Conservation (phyloP, 139 green algal species). For the Pedinophyceae sp. region DNA sequence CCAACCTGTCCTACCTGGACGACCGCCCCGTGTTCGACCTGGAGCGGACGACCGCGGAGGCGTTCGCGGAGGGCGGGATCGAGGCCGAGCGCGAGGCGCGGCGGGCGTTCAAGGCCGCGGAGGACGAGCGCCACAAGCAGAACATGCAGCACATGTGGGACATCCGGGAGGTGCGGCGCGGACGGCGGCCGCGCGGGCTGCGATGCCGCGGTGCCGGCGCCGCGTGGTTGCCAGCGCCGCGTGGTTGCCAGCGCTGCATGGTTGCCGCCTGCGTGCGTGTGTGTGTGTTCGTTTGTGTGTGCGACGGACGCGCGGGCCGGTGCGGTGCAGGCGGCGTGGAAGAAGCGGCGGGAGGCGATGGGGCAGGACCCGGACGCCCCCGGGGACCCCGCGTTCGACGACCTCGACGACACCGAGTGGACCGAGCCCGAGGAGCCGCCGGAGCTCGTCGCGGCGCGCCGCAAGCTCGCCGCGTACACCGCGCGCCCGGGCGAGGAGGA, state of each 20-base stretch:
- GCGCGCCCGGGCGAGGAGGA: slow-evolving; percentile 15
- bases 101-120: slow-evolving; percentile 24
- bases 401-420: too few species aligned
- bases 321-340: too few species aligned
- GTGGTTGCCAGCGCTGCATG: neutral
- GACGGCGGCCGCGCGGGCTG: neutral
- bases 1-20: slow-evolving; percentile 62
- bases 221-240: neutral
- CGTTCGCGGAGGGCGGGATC: slow-evolving; percentile 47
- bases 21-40: slow-evolving; percentile 62
- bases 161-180: slow-evolving; percentile 23
- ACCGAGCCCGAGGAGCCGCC: slow-evolving; percentile 22
- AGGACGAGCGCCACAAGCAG: slow-evolving; percentile 12
- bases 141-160: slow-evolving; percentile 58
- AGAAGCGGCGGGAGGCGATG: slow-evolving; percentile 37
- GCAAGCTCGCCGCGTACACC: slow-evolving; percentile 25
- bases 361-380: slow-evolving; percentile 49
- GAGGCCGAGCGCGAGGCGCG: slow-evolving; percentile 59
- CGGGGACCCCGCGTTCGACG: slow-evolving; percentile 57
- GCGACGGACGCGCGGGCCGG: too few species aligned
- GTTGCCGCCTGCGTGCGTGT: neutral
- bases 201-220: neutral
- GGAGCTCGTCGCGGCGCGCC: slow-evolving; percentile 34
- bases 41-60: slow-evolving; percentile 45
- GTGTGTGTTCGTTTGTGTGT: too few species aligned